Evolutionary conservation across 805 yeast genomes (phyloP).

Genomic region (Starmera caribaea): DNA sequence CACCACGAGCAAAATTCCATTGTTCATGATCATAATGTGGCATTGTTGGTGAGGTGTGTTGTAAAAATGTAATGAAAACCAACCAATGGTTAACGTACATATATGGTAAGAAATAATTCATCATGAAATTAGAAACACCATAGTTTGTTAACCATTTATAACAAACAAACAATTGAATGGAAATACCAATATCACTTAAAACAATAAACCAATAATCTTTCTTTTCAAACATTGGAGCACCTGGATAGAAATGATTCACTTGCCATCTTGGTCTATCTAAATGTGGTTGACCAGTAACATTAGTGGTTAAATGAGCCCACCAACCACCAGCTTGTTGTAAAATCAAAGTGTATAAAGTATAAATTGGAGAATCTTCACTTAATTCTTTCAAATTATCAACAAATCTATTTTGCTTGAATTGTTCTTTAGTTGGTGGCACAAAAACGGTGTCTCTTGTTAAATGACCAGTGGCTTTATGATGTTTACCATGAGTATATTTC

Average conservation of each 20-base stretch:
- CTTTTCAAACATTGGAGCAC: constrained; percentile 64
- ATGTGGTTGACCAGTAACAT: constrained; percentile 70
- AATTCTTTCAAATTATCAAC: constrained; percentile 39
- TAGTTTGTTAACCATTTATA: constrained; percentile 51
- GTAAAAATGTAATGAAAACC: constrained; percentile 76
- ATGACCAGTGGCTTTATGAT: constrained; percentile 87
- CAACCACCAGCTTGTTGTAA: constrained; percentile 75
- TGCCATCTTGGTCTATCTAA: constrained; percentile 36
- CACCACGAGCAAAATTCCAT: constrained; percentile 87
- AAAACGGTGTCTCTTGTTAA: constrained; percentile 76
- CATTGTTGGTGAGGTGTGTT: constrained; percentile 70
- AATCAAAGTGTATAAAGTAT: constrained; percentile 44
- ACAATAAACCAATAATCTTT: constrained; percentile 65
- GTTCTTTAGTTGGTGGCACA: constrained; percentile 60
- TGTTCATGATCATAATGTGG: constrained; percentile 70
- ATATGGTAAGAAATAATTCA: constrained; percentile 73
- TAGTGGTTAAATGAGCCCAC: constrained; percentile 53
- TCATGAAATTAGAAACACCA: constrained; percentile 53
- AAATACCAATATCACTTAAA: constrained; percentile 64
- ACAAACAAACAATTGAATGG: constrained; percentile 39
- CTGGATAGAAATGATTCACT: constrained; percentile 63
- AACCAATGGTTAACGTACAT: constrained; percentile 83
- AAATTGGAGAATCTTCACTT: constrained; percentile 67
- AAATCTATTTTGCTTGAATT: constrained; percentile 34
- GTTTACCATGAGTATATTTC: constrained; percentile 78